Conservation (phyloP, 345 rosid species). For the Moricandia arvensis region DNA sequence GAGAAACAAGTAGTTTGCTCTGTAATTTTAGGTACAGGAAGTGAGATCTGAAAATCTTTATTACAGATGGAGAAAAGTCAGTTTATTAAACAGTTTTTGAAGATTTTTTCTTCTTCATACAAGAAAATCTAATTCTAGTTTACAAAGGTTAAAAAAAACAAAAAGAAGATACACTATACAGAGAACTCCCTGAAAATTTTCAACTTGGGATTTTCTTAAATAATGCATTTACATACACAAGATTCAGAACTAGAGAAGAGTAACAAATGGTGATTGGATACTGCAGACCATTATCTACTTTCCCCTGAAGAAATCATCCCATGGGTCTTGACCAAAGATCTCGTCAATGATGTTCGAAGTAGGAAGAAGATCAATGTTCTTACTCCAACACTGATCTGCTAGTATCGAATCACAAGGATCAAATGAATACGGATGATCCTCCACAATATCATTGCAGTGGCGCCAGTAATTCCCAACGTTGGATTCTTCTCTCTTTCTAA, state of each 20-base stretch:
- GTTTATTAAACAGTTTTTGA: constrained; percentile 33
- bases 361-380: constrained; percentile 56
- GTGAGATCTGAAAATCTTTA: no score
- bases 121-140: constrained; percentile 20
- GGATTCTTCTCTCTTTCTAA: not conserved
- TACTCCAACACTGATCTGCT: constrained; percentile 27
- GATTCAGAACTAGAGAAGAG: not conserved
- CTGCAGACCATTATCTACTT: constrained; percentile 22
- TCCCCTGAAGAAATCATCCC: constrained; percentile 30
- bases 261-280: constrained; percentile 9
- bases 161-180: constrained; percentile 26
- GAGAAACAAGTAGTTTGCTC: no score
- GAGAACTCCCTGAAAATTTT: constrained; percentile 7
- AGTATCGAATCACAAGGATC: constrained; percentile 29
- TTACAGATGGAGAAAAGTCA: constrained; percentile 18
- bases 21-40: no score
- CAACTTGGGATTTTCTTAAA: constrained; percentile 17
- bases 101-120: constrained; percentile 33
- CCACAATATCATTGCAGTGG: constrained; percentile 27
- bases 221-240: constrained; percentile 1
- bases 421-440: constrained; percentile 42
- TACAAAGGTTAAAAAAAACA: constrained; percentile 20
- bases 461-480: not conserved
- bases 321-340: constrained; percentile 50
- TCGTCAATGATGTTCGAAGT: constrained; percentile 72